phyloP scores from a whole-genome alignment of 225 moss, liverwort and hornwort species.

The Sphagnum tenellum region DNA sequence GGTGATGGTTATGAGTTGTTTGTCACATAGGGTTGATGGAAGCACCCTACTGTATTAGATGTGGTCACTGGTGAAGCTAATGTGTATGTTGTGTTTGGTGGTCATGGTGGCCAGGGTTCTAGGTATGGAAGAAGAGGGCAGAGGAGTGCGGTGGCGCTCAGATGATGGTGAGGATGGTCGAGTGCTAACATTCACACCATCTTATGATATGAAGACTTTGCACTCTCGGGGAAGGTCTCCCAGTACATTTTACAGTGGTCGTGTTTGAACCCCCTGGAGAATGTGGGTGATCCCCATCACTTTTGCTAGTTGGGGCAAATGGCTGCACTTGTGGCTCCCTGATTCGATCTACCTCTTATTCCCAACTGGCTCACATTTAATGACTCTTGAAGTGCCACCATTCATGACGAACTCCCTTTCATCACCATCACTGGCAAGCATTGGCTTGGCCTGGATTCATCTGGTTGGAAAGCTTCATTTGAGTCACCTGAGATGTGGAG shows the following conservation, averaged over 20 bases:
- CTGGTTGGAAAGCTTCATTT: no score
- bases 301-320: slow-evolving; percentile 27
- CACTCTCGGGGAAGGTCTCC: slow-evolving; percentile 40
- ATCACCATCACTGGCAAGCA: no score
- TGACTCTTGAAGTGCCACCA: no score
- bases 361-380: no score
- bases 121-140: slow-evolving; percentile 24
- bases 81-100: no score
- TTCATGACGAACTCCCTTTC: no score
- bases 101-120: slow-evolving; percentile 11
- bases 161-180: slow-evolving; percentile 36
- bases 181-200: slow-evolving; percentile 16
- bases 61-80: no score
- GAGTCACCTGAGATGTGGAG: no score
- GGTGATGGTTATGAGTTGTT: no score
- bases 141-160: slow-evolving; percentile 52
- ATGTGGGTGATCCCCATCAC: slow-evolving; percentile 17
- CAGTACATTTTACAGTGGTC: slow-evolving; percentile 46
- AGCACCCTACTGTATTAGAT: no score
- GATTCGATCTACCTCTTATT: slow-evolving; percentile 12
- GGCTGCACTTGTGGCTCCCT: slow-evolving; percentile 24
- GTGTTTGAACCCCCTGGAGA: slow-evolving; percentile 22
- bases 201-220: slow-evolving; percentile 31
- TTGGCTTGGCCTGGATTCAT: no score
- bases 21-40: no score